A percentile compares a stretch with the other conserved stretches of the same genome.
phyloP scores from a whole-genome alignment of 148 eudicot species.

The Talinum fruticosum region DNA sequence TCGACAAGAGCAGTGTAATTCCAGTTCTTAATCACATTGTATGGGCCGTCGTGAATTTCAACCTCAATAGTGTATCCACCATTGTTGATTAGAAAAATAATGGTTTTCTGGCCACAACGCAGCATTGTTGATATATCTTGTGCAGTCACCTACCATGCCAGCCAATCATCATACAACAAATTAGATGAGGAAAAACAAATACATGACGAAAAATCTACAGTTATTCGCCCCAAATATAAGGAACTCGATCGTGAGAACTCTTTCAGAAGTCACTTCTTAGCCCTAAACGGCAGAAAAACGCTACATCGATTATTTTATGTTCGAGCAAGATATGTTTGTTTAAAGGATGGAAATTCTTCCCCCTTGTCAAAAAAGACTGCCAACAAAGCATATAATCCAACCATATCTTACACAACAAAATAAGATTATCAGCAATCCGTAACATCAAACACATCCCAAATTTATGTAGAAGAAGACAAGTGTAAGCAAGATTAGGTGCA shows the following conservation, averaged over 20 bases:
- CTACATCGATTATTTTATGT: neutral
- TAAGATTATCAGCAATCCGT: neutral
- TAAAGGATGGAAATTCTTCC: neutral
- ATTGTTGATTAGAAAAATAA: conserved; percentile 80
- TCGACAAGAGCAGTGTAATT: conserved; percentile 75
- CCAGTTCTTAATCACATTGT: conserved; percentile 91
- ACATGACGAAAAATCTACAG: too few species aligned
- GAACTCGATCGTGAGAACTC: neutral
- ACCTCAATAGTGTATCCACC: conserved; percentile 70
- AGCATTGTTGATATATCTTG: conserved; percentile 86
- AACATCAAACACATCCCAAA: neutral
- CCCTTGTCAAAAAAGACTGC: neutral
- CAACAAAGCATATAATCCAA: neutral
- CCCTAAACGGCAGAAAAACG: neutral
- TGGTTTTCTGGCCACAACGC: conserved; percentile 60
- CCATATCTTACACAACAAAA: neutral
- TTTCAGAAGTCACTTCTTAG: neutral
- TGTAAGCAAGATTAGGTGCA: neutral
- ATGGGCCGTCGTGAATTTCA: conserved; percentile 57
- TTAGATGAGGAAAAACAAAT: too few species aligned
- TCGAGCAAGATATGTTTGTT: neutral
- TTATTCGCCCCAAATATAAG: neutral
- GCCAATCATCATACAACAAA: neutral
- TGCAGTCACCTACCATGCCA: conserved; percentile 56
- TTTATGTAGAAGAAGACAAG: neutral